phyloP scores from a whole-genome alignment of 2,329 filamentous ascomycete genomes.

The Microsporum canis region DNA sequence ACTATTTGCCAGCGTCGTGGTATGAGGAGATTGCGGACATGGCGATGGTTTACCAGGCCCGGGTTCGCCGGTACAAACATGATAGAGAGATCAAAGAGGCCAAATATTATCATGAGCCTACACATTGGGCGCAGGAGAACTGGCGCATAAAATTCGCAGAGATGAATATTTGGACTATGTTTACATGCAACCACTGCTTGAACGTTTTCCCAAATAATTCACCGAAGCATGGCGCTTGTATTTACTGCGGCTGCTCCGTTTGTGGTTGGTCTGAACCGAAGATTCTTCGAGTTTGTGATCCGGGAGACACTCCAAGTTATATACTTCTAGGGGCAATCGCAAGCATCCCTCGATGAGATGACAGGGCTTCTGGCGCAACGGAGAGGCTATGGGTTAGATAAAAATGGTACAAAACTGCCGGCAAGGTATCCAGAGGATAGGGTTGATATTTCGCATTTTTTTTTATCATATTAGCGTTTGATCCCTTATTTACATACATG shows the following conservation, averaged over 20 bases:
- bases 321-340: background rate
- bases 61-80: no score
- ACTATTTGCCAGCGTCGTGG: background rate
- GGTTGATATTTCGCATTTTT: no score
- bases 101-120: background rate
- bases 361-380: background rate
- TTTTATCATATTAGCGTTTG: no score
- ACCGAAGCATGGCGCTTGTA: background rate
- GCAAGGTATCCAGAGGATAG: no score
- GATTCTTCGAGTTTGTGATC: constrained; percentile 1
- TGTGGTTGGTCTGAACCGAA: constrained; percentile 2
- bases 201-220: background rate
- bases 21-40: background rate
- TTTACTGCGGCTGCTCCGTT: background rate
- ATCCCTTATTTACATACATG: no score
- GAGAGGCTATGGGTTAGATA: no score
- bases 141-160: background rate
- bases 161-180: background rate
- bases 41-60: background rate
- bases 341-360: background rate
- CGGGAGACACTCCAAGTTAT: background rate
- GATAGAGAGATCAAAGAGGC: background rate
- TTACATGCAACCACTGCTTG: constrained; percentile 7
- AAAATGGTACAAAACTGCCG: no score
- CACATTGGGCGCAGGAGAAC: background rate